Conservation (phyloP, 202 grass and related monocot genomes). For the Dendrocalamus latiflorus region DNA sequence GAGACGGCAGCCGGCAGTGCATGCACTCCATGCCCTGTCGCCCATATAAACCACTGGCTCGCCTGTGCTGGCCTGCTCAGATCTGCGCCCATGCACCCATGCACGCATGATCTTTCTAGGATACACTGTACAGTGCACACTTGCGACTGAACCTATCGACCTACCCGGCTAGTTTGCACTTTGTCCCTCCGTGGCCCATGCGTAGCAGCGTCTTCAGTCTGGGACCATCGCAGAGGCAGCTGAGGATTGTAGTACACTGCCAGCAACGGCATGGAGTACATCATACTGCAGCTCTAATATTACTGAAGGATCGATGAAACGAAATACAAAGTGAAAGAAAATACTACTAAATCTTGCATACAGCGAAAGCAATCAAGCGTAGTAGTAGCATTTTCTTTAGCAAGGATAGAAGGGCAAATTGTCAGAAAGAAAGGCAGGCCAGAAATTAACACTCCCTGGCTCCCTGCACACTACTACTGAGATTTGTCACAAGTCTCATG, state of each 20-base stretch:
- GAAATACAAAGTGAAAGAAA: neutral
- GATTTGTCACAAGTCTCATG: neutral
- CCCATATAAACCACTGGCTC: conserved; percentile 25
- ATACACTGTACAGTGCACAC: conserved; percentile 8
- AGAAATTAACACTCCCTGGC: neutral
- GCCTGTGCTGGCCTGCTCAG: neutral
- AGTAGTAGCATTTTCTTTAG: neutral
- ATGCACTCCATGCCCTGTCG: neutral
- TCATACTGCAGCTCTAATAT: neutral
- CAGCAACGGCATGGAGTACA: neutral
- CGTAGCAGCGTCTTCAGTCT: too few species aligned
- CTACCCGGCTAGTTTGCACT: neutral
- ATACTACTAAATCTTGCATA: neutral
- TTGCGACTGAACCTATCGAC: neutral
- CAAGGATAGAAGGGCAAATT: neutral
- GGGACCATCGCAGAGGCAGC: neutral
- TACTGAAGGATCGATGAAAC: neutral
- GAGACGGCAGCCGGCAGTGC: neutral
- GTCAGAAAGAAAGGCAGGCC: neutral
- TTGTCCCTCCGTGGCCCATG: neutral
- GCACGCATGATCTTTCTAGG: conserved; percentile 30
- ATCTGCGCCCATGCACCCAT: neutral
- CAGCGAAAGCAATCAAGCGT: neutral
- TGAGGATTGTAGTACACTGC: neutral
- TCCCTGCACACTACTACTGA: neutral